These are phyloP conservation scores for Didymellaceae sp. DNA, from an alignment of 2,329 filamentous ascomycete genomes.

Conservation along the genomic window DNA sequence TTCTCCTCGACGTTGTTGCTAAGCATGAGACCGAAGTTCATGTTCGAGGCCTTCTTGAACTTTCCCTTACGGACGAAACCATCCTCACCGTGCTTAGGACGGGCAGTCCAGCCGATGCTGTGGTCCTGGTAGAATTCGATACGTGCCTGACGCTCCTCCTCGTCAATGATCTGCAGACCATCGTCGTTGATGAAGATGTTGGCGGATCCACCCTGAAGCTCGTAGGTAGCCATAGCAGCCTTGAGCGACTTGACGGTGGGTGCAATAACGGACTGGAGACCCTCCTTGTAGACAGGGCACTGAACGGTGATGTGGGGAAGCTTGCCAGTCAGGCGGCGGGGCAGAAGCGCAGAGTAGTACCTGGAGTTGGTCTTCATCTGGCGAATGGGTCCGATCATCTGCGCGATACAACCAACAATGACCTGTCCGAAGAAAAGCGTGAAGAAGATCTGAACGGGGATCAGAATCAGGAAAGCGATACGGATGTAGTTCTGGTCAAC, in stretches of 20 bases:
- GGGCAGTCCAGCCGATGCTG: slow-evolving; percentile 55
- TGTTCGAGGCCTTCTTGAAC: slow-evolving; percentile 64
- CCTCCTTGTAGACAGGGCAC: slow-evolving; percentile 86
- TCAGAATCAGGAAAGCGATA: slow-evolving; percentile 68
- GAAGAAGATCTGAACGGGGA: slow-evolving; percentile 79
- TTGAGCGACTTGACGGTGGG: slow-evolving; percentile 79
- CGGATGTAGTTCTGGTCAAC: slow-evolving; percentile 69
- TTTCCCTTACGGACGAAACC: slow-evolving; percentile 38
- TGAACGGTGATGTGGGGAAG: slow-evolving; percentile 76
- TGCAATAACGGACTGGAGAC: slow-evolving; percentile 72
- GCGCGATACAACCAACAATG: slow-evolving; percentile 75
- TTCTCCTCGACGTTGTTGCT: slow-evolving; percentile 68
- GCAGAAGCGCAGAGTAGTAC: slow-evolving; percentile 75
- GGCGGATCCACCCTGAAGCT: slow-evolving; percentile 64
- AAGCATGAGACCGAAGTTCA: slow-evolving; percentile 72
- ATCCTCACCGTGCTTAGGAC: slow-evolving; percentile 48
- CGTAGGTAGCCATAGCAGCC: slow-evolving; percentile 61
- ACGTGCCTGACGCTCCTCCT: slow-evolving; percentile 51
- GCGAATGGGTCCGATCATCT: slow-evolving; percentile 76
- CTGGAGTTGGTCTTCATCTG: slow-evolving; percentile 78
- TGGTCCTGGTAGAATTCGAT: slow-evolving; percentile 56
- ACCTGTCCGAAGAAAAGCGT: slow-evolving; percentile 83
- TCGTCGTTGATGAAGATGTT: slow-evolving; percentile 72
- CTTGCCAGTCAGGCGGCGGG: slow-evolving; percentile 64
- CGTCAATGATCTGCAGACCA: slow-evolving; percentile 66